Conservation (phyloP, 169 alveolate genomes). For the Eimeria falciformis region DNA sequence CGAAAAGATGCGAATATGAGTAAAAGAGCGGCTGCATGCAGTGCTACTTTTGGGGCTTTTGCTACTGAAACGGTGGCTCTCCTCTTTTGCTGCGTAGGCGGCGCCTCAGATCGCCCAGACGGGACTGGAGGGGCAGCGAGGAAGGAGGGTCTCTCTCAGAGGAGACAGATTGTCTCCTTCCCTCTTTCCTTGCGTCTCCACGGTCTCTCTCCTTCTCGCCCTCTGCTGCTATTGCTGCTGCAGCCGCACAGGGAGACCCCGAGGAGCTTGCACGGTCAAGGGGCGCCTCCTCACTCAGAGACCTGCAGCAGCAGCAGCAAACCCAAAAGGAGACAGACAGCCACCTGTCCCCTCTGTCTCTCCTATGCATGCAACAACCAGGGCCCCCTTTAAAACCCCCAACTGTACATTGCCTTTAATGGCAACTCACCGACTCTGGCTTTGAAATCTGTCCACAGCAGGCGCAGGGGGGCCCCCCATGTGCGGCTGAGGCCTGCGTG, state of each 20-base stretch:
- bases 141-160: slow-evolving; percentile 47
- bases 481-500: slow-evolving; percentile 1
- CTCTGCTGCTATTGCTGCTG: neutral
- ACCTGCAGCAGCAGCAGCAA: slow-evolving; percentile 57
- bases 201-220: neutral
- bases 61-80: slow-evolving; percentile 11
- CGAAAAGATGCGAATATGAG: neutral
- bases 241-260: slow-evolving; percentile 44
- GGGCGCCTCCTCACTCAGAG: slow-evolving; percentile 15
- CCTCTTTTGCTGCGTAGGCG: slow-evolving; percentile 23
- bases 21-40: neutral
- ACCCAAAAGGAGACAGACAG: neutral
- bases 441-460: slow-evolving; percentile 20
- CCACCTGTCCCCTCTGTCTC: neutral
- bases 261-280: slow-evolving; percentile 35
- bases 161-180: neutral
- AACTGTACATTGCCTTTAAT: neutral
- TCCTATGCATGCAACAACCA: neutral
- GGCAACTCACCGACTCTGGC: slow-evolving; percentile 49
- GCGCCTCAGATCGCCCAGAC: slow-evolving; percentile 23
- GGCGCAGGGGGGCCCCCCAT: slow-evolving; percentile 47
- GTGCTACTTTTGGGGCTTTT: neutral
- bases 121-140: slow-evolving; percentile 34
- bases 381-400: neutral
- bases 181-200: neutral